phyloP scores from a whole-genome alignment of 2,329 filamentous ascomycete species.

The Colletotrichum theobromicola region DNA sequence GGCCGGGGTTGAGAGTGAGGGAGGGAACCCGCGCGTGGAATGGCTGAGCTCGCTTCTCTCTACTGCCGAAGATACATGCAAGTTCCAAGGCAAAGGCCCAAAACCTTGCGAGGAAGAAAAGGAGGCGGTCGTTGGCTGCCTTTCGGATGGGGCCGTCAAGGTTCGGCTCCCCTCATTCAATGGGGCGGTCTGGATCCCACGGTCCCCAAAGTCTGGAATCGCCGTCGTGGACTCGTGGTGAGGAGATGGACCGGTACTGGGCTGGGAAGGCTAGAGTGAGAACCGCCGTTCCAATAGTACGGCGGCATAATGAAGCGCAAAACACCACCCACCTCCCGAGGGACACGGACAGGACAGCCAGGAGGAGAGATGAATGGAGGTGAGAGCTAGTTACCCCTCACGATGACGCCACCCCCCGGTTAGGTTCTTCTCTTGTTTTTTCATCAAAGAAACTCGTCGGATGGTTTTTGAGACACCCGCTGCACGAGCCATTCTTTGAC shows the following conservation, averaged over 20 bases:
- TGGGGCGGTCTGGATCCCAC: background rate
- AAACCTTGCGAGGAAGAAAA: background rate
- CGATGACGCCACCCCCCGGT: background rate
- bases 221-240: background rate
- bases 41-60: background rate
- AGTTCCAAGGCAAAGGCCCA: background rate
- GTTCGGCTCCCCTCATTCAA: background rate
- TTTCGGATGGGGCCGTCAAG: background rate
- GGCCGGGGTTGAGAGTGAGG: background rate
- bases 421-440: background rate
- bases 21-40: background rate
- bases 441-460: background rate
- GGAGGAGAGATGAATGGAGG: background rate
- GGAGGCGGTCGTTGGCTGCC: background rate
- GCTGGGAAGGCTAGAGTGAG: background rate
- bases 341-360: background rate
- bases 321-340: background rate
- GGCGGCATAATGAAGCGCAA: background rate
- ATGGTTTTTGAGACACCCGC: background rate
- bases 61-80: background rate
- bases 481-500: background rate
- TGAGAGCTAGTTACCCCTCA: background rate
- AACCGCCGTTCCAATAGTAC: background rate
- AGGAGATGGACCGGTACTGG: too few relatives aligned
- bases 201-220: background rate